Evolutionary conservation across 164 flowering plant genomes (phyloP).

Genomic region (Berberis thunbergii): DNA sequence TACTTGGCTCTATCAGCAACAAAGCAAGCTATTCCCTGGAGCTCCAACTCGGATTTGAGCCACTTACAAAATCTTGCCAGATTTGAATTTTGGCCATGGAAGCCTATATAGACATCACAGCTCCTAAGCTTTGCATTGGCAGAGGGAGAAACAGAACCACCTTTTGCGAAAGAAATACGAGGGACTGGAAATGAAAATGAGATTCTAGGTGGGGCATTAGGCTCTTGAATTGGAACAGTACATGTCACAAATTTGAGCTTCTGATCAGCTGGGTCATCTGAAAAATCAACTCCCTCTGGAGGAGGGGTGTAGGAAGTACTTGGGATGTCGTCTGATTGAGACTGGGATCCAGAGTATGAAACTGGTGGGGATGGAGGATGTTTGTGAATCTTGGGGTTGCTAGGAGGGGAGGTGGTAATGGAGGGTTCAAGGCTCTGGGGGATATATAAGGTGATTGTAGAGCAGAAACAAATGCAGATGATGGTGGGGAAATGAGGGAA

Average conservation of each 20-base stretch:
- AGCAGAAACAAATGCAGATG: constrained; percentile 88
- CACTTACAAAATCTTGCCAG: constrained; percentile 70
- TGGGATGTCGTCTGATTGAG: constrained; percentile 72
- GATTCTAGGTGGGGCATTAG: constrained; percentile 45
- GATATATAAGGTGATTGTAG: constrained; percentile 89
- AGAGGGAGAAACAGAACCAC: constrained; percentile 46
- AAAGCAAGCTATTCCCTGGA: constrained; percentile 84
- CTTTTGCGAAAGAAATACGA: constrained; percentile 58
- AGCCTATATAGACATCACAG: constrained; percentile 93
- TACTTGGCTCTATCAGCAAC: constrained; percentile 80
- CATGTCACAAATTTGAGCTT: constrained; percentile 41
- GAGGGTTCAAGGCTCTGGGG: constrained; percentile 43
- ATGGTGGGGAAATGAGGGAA: constrained; percentile 65
- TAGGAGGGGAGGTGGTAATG: constrained; percentile 8
- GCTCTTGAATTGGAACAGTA: background rate
- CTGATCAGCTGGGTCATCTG: constrained; percentile 39
- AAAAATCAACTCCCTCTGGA: constrained; percentile 40
- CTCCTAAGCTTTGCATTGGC: constrained; percentile 71
- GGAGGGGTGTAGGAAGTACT: constrained; percentile 88
- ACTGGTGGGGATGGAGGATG: constrained; percentile 28
- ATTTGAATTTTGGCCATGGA: constrained; percentile 59
- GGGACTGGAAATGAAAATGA: constrained; percentile 86
- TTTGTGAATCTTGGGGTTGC: too few species aligned
- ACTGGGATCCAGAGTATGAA: constrained; percentile 28
- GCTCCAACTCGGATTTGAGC: constrained; percentile 87